Base-by-base conservation (phyloP, 2,329 filamentous ascomycete genomes). In the Penicillium sp. region DNA sequence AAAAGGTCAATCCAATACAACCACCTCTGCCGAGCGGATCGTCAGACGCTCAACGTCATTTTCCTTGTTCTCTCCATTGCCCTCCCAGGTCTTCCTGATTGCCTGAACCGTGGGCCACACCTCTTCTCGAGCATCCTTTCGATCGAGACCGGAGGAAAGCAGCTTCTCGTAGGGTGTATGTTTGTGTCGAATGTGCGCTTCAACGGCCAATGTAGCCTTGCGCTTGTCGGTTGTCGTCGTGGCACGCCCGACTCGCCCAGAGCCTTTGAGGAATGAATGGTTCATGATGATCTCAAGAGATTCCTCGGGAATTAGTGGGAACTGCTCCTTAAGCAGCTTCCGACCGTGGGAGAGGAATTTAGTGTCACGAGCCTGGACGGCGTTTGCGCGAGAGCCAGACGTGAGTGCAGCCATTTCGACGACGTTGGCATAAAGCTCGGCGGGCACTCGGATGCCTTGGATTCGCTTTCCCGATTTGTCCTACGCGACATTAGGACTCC, bases 401-500 rank as follows among this genome's bases (percentile, higher is more conserved):
- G 77, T 79, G 24, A 65, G 63, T 5, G 69, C 65, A 0, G 76
- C 74, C 33, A 67, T 63, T 25, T 62, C 47, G 18, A 71, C 63
- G 13, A 80, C 76, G 8, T 65, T 54, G 6, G 60, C 48, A 48
- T 76, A 59, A 20, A 79, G 69, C 6, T 62, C 58, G 14, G 55
- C 57, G 0, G 76, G 76, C 3, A 77, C 69, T 35, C 75, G 73
- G 18, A 81, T 66, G 13, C 78, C 78, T 14, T 76, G 54, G 27
- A 58, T 60, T 27, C 54, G 61, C 50, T 68, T 70, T 28, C 63
- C 67, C 31, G 60, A 47, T 38, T 61, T 61, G 51, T 69, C 53
- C 68, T 69, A 46, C 58, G 39, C 24, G 35, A 9, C 22, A 43
- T 53, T 44, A 52, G 41, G 16, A 18, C 4, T 24, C 22, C 3